Evolutionary conservation across 2,329 filamentous ascomycete genomes (phyloP).

Genomic region (Colletotrichum tropicale): DNA sequence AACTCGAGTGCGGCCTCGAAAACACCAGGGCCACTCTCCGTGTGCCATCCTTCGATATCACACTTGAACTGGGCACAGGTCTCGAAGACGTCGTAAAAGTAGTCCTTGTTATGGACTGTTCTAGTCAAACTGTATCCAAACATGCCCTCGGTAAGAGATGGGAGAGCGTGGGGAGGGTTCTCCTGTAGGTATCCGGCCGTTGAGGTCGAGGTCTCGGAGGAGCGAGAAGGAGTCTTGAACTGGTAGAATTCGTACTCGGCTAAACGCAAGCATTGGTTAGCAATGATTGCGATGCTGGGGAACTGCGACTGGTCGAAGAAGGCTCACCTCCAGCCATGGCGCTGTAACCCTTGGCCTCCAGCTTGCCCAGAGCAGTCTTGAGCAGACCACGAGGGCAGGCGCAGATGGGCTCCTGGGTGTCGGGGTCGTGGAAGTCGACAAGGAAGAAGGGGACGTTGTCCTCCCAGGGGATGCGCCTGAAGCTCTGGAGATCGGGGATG

Average conservation of each 20-base stretch:
- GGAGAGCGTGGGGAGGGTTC: conserved; percentile 76
- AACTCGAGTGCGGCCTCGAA: conserved; percentile 96
- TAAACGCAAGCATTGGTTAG: conserved; percentile 38
- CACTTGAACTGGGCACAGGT: conserved; percentile 79
- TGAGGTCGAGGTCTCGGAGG: conserved; percentile 62
- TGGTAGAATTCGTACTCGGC: conserved; percentile 97
- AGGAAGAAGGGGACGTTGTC: conserved; percentile 85
- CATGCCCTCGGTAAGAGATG: conserved; percentile 89
- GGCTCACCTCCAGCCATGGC: conserved; percentile 87
- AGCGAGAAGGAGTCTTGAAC: conserved; percentile 70
- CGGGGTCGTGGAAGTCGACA: conserved; percentile 82
- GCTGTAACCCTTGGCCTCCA: conserved; percentile 71
- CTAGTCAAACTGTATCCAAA: conserved; percentile 92
- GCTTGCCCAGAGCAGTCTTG: conserved; percentile 69
- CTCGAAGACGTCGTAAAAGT: conserved; percentile 88
- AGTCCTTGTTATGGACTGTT: conserved; percentile 88
- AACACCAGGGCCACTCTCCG: conserved; percentile 90
- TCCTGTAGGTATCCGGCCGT: conserved; percentile 76
- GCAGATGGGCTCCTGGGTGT: conserved; percentile 72
- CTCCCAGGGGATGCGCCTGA: conserved; percentile 90
- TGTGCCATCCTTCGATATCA: conserved; percentile 93
- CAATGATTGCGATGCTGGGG: not conserved
- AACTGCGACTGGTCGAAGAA: not conserved
- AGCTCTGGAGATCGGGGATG: conserved; percentile 77
- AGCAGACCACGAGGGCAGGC: conserved; percentile 82